Base-by-base conservation (phyloP, 805 yeast species). In the Kluyveromyces wickerhamii region DNA sequence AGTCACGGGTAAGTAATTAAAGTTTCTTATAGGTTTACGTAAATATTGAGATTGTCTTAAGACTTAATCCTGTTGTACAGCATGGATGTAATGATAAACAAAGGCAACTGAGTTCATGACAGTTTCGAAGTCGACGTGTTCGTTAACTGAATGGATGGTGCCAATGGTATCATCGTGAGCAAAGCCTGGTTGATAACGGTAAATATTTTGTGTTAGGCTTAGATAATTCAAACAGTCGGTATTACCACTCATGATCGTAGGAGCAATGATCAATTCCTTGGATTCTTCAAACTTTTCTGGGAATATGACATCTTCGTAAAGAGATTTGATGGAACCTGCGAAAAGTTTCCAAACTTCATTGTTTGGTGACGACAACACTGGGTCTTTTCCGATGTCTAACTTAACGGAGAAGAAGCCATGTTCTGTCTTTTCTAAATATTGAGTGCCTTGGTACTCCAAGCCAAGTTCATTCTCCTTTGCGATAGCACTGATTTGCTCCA, bases 151-250 rank as follows among this genome's bases (percentile, higher is more conserved):
- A 26, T 48, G 52, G 27, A 48, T 44, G 22, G 49, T 41, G 13
- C 41, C 37, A 14, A 46, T 27, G 4, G 47, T 42, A 27, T 42
- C 48, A n/a, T 36, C 41, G 37, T 40, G 35, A 11, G 47, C 47
- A 23, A 48, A 45, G 21, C 67, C 69, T 9, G 84, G 80, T 27
- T 67, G 65, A 51, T 67, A 75, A 38, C 88, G 65, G 60, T 66
- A 81, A 34, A 81, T 77, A 48, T 79, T 70, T 23, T 63, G 54
- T 2, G 80, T 70, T 45, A 81, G 59, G 27, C 58, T 51, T 86
- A 85, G 78, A 56, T 77, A 81, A 47, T 70, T 65, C 38, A 65
- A 61, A 4, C 87, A 79, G 49, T 81, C 88, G 3, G 88, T 80
- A 55, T 79, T 79, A 14, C 79, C 87, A 2, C 81, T 65, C 68